Conservation (phyloP, 2,329 filamentous ascomycete species). For the Fusarium sp. region DNA sequence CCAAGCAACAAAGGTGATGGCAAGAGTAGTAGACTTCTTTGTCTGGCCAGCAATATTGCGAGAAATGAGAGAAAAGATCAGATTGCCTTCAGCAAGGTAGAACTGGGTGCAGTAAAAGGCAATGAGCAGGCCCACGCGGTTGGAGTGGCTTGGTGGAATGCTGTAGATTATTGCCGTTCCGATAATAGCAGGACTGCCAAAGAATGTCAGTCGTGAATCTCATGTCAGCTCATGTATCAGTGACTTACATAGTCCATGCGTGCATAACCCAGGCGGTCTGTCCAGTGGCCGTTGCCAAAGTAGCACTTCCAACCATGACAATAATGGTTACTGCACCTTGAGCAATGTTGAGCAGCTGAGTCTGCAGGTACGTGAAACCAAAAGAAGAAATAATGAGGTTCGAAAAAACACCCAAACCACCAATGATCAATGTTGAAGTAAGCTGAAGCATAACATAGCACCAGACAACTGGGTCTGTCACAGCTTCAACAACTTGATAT, state of each 20-base stretch:
- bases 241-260: not conserved
- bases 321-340: conserved; percentile 45
- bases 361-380: conserved; percentile 24
- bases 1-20: not conserved
- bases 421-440: conserved; percentile 11
- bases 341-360: conserved; percentile 1
- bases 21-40: not conserved
- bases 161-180: conserved; percentile 55
- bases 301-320: conserved; percentile 43
- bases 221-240: accelerated
- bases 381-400: not conserved
- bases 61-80: not conserved
- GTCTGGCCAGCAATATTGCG: conserved; percentile 7
- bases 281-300: conserved; percentile 22
- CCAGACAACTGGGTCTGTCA: conserved; percentile 49
- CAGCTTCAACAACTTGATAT: conserved; percentile 51
- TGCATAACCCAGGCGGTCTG: conserved; percentile 24
- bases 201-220: not conserved
- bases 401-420: conserved; percentile 8
- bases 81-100: not conserved
- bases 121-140: conserved; percentile 50
- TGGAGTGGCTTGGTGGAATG: conserved; percentile 42
- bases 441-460: conserved; percentile 17
- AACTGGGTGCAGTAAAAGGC: conserved; percentile 56
- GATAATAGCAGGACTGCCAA: conserved; percentile 44